Base-by-base conservation (phyloP, 331 rosid species). In the Arachis monticola region DNA sequence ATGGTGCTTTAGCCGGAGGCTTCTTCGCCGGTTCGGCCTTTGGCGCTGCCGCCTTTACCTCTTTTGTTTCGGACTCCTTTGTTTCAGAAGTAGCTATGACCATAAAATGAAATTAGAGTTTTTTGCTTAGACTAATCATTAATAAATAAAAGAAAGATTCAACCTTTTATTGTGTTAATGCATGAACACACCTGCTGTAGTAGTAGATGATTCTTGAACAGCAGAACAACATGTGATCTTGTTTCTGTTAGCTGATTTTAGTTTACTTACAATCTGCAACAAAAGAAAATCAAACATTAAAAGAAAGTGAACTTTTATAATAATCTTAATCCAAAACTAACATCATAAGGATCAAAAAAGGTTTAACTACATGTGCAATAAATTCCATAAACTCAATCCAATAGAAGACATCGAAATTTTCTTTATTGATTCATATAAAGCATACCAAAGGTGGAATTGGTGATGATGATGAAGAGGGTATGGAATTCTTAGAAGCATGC, bases 141-240 rank as follows among this genome's bases (percentile, higher is more conserved):
- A 14, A 17, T 30, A 41, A 65, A 35, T 48, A 17, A 41, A 45
- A 64, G 10, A 53, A 81, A 51, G 27, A 4, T 10, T 2, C 14
- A 66, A 46, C 46, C 10, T 67, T 40, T 9, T 10, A 11, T 38
- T 31, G 31, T 47, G 30, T 55, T 53, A 53, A 41, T 80, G 53
- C 13, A 80, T 73, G 65, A 52, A 71, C 84, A 77, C 69, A 86
- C 97, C 84, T 51, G 95, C 64, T 70, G 88, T 83, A 64, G 79
- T 84, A 65, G 93, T 78, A 56, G 98, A 85, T 10, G 98, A 89
- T 86, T 94, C 97, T 80, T 90, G 97, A 80, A 92, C 86, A 58
- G 99, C 88, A 64, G 89, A 90, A 77, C 97, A 90, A 77, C 97
- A 92, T 73, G 83, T 84, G n/a, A 92, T 70, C 73, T 10, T 77